These are phyloP conservation scores for Saccharomyces cerevisiae DNA, from an alignment of 805 yeast species.

Conservation along the genomic window DNA sequence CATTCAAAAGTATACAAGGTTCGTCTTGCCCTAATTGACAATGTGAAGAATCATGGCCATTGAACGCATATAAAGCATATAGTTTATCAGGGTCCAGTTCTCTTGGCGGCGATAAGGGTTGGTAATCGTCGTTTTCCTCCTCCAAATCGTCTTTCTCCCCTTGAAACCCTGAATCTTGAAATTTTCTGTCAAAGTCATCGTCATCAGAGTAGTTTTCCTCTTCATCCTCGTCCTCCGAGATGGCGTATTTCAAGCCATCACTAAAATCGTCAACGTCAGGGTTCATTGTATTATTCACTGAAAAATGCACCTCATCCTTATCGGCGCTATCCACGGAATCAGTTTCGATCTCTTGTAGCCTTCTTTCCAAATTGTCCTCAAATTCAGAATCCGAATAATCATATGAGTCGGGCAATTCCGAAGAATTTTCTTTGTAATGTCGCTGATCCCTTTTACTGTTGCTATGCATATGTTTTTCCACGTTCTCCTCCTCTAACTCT, in stretches of 20 bases:
- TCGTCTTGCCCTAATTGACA: constrained; percentile 73
- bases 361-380: constrained; percentile 28
- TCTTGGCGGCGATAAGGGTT: constrained; percentile 52
- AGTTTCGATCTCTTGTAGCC: constrained; percentile 19
- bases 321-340: background rate
- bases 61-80: constrained; percentile 80
- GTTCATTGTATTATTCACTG: background rate
- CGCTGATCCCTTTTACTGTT: background rate
- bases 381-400: constrained; percentile 32
- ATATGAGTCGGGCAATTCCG: constrained; percentile 11
- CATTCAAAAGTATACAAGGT: constrained; percentile 73
- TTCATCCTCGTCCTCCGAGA: constrained; percentile 14
- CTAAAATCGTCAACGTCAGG: background rate
- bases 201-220: constrained; percentile 12
- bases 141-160: constrained; percentile 12
- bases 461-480: background rate
- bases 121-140: constrained; percentile 36
- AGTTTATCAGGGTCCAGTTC: constrained; percentile 76
- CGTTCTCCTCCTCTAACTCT: background rate
- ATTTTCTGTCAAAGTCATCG: constrained; percentile 2
- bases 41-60: constrained; percentile 90
- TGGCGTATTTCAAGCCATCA: constrained; percentile 6
- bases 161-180: constrained; percentile 13
- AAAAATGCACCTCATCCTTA: constrained; percentile 1
- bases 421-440: background rate